Evolutionary conservation across 768 basidiomycete genomes (phyloP), one percentile per base, ranked within the genome.

Genomic region (Boletus reticuloceps): DNA sequence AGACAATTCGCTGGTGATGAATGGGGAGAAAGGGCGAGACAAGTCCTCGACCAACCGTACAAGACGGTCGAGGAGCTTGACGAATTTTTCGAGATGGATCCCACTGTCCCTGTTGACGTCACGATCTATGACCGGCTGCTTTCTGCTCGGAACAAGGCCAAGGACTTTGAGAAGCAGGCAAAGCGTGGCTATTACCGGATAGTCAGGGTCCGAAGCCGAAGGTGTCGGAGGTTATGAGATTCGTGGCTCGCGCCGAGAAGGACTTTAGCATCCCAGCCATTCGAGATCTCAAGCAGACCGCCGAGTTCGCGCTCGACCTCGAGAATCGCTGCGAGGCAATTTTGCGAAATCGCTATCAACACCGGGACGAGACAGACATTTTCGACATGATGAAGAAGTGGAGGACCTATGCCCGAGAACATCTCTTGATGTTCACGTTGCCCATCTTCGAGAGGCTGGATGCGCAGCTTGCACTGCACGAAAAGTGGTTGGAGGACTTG

Each of bases 31-130:
- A 79, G 80, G 43, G 91, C 89, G 2, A 81, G 82, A 50, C 77
- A 73, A 25, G 70, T 91, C 47, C 76, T 94, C 39, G 80, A 80
- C 20, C 82, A 88, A 62, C 82, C 85, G 6, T 74, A 82, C 67
- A 89, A 91, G 65, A 86, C 86, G 7, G 80, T 94, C 46, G 82
- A 83, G 36, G 88, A 91, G 55, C 77, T 96, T 27, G 85, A 92
- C 27, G 81, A 85, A 46, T 85, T 92, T 61, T 80, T 83, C 20
- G 77, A 83, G 52, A 78, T 82, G 65, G 85, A 89, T 51, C 63
- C 81, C 16, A 79, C 76, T 36, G 80, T 90, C 47, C 91, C 91
- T 3, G 81, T 94, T 41, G 86, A 90, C 62, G 75, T 79, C 17
- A 78, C 79, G 14, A 76, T 91, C 50, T 76, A 88, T 43, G 83